Evolutionary conservation across 805 yeast genomes (phyloP).

Genomic region (Pichia exigua): DNA sequence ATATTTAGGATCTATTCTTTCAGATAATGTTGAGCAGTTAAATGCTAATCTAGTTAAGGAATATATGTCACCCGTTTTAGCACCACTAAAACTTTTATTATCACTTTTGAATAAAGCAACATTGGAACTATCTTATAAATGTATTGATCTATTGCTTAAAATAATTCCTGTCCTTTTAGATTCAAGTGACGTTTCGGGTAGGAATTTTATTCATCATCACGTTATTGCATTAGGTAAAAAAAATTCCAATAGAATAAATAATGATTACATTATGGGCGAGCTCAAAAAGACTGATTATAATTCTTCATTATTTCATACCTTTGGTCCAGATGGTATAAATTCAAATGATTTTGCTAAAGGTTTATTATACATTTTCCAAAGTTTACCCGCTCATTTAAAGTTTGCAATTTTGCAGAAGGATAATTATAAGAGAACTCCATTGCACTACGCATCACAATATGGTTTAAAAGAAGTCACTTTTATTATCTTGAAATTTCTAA

Average conservation of each 20-base stretch:
- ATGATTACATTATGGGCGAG: conserved; percentile 4
- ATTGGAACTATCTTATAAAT: conserved; percentile 40
- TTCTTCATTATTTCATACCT: conserved; percentile 43
- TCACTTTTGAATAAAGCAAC: conserved; percentile 63
- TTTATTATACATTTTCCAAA: conserved; percentile 48
- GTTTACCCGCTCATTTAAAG: conserved; percentile 46
- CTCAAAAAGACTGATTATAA: conserved; percentile 20
- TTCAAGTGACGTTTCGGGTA: conserved; percentile 64
- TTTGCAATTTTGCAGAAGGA: conserved; percentile 59
- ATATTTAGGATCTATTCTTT: conserved; percentile 19
- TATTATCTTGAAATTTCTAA: conserved; percentile 47
- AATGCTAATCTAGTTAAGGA: conserved; percentile 35
- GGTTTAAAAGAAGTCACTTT: conserved; percentile 63
- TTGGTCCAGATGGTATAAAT: conserved; percentile 56
- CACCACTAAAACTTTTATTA: conserved; percentile 48
- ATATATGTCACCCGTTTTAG: conserved; percentile 38
- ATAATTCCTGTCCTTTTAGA: conserved; percentile 50
- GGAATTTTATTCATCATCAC: conserved; percentile 81
- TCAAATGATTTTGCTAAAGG: conserved; percentile 54
- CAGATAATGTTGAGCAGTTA: conserved; percentile 32
- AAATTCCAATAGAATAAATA: conserved; percentile 28
- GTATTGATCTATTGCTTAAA: conserved; percentile 50
- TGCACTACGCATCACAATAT: conserved; percentile 84
- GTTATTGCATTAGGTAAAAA: conserved; percentile 72
- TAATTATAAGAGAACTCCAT: conserved; percentile 71